Evolutionary conservation across 2,329 filamentous ascomycete genomes (phyloP), one percentile per base, ranked within the genome.

Genomic region (Sporothrix humicola): DNA sequence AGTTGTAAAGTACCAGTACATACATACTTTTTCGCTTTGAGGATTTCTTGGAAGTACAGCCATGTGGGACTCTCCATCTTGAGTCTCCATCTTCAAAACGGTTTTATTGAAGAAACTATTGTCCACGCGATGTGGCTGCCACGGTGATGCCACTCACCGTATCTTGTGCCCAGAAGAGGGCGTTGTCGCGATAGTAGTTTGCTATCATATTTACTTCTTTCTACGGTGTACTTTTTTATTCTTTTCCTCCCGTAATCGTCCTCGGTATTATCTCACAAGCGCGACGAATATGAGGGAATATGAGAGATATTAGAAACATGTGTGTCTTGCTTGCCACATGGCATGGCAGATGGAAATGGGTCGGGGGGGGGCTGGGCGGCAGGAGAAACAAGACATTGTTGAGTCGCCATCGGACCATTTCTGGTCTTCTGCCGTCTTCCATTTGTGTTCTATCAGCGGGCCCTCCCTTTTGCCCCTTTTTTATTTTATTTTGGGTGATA

Each of bases 291-390:
- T 37, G 58, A 42, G 58, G 3, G 61, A 65, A 26, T 46, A 48
- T 46, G n/a, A 66, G 61, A 66, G 61, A 26, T 46, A 48, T 46
- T 4, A 66, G 61, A 66, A 44, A 48, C 42, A 48, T 48, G 20
- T 48, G 23, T 48, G 61, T 66, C n/a, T 66, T 46, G 42, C 61
- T 66, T 66, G 61, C 61, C 61, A 66, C 61, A 66, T 66, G 61
- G 61, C 61, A 66, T 44, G 42, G 59, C 37, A 10, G 37, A 42
- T 20, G 31, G 54, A 42, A 61, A 9, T 42, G 37, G 17, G 59
- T 42, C 59, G 54, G 23, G 3, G n/a, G 15, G 61, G 42, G 42
- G n/a, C 42, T 26, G 20, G 61, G n/a, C 42, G 42, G 59, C 37
- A 46, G 37, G 37, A 46, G 20, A 65, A 65, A 65, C 61, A 48